Conservation (phyloP, 2,329 filamentous ascomycete species). For the Cladosporium sp. region DNA sequence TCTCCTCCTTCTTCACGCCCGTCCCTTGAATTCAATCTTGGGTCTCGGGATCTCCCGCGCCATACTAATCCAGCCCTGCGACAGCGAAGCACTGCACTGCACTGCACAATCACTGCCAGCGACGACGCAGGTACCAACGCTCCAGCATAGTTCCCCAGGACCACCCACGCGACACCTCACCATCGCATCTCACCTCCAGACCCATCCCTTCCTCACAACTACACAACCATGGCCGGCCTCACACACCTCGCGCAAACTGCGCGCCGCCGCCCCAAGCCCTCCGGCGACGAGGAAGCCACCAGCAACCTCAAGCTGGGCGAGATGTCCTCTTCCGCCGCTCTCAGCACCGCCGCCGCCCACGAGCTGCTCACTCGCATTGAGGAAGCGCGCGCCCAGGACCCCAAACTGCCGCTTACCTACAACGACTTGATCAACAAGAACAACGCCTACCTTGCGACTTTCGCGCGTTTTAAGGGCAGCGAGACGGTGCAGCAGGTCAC, state of each 20-base stretch:
- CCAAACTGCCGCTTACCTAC: slow-evolving; percentile 69
- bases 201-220: neutral
- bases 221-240: slow-evolving; percentile 33
- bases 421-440: slow-evolving; percentile 61
- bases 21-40: neutral
- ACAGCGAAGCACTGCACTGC: neutral
- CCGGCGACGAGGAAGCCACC: slow-evolving; percentile 85
- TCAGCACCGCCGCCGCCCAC: slow-evolving; percentile 89
- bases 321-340: slow-evolving; percentile 85
- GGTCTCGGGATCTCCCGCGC: neutral
- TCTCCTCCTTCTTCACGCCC: neutral
- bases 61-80: neutral
- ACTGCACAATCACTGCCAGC: neutral
- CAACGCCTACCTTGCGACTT: slow-evolving; percentile 88
- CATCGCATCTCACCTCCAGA: neutral
- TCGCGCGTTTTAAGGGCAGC: slow-evolving; percentile 93
- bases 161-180: neutral
- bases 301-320: slow-evolving; percentile 83
- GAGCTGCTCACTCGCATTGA: slow-evolving; percentile 86
- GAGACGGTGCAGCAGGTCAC: slow-evolving; percentile 90
- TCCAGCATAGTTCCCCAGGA: neutral
- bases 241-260: slow-evolving; percentile 30
- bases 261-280: slow-evolving; percentile 66
- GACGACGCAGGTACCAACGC: neutral
- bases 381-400: slow-evolving; percentile 59